Percentiles rank a stretch among this genome's conserved stretches.
Evolutionary conservation across 495 filamentous ascomycete genomes (phyloP).

Genomic region (Penicillium silybi): DNA sequence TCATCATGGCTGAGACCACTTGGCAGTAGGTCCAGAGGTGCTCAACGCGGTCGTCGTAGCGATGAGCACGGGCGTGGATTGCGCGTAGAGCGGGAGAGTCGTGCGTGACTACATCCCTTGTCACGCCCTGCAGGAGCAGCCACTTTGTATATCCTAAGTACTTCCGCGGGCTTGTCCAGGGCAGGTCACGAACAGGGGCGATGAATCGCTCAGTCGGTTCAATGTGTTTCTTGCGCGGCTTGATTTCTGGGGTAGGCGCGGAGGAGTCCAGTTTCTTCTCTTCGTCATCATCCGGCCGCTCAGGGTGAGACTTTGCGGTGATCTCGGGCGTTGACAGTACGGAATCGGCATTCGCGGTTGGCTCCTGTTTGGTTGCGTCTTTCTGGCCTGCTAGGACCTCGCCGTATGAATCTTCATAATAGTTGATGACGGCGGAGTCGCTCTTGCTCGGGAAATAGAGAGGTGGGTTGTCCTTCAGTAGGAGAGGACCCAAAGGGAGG

Average conservation of each 20-base stretch:
- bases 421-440: slow-evolving; percentile 39
- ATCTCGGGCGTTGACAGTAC: slow-evolving; percentile 69
- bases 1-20: slow-evolving; percentile 62
- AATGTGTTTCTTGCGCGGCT: slow-evolving; percentile 19
- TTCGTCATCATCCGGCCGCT: slow-evolving; percentile 51
- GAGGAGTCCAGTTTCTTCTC: slow-evolving; percentile 50
- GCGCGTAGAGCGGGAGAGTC: slow-evolving; percentile 44
- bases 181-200: slow-evolving; percentile 26
- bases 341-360: slow-evolving; percentile 43
- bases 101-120: slow-evolving; percentile 54
- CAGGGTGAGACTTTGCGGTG: slow-evolving; percentile 43
- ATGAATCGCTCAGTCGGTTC: slow-evolving; percentile 35
- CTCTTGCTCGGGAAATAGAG: slow-evolving; percentile 47
- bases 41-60: slow-evolving; percentile 69
- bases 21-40: slow-evolving; percentile 69
- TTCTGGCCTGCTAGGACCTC: slow-evolving; percentile 22
- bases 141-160: slow-evolving; percentile 42
- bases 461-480: slow-evolving; percentile 42
- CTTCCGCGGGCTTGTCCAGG: slow-evolving; percentile 31
- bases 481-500: slow-evolving; percentile 52
- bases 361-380: slow-evolving; percentile 2
- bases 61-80: slow-evolving; percentile 56
- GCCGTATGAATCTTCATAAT: slow-evolving; percentile 45
- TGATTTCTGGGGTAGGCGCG: slow-evolving; percentile 19
- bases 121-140: slow-evolving; percentile 54